phyloP scores from a whole-genome alignment of 2,329 filamentous ascomycete genomes.

The Metarhizium album region DNA sequence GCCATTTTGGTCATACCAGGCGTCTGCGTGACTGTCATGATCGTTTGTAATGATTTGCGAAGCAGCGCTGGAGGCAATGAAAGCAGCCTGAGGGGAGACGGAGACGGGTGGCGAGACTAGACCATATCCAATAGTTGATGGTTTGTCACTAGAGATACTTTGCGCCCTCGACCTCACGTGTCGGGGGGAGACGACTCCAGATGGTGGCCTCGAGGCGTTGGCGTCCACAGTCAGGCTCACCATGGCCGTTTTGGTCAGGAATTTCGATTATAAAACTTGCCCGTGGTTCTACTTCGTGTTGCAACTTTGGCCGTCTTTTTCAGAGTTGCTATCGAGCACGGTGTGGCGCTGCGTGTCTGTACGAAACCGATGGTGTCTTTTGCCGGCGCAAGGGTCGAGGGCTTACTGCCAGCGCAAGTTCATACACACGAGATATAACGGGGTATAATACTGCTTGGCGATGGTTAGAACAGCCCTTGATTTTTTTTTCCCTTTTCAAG shows the following conservation, averaged over 20 bases:
- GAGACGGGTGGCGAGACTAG: conserved; percentile 55
- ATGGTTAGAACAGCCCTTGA: not conserved
- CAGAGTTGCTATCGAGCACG: not conserved
- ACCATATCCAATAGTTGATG: conserved; percentile 47
- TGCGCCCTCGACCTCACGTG: conserved; percentile 39
- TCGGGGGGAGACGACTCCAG: conserved; percentile 23
- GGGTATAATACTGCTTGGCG: not conserved
- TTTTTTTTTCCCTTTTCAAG: not conserved
- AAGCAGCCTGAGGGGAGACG: conserved; percentile 69
- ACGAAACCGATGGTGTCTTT: not conserved
- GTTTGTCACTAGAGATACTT: conserved; percentile 62
- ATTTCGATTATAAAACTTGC: not conserved
- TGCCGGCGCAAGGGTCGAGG: not conserved
- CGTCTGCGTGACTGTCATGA: conserved; percentile 62
- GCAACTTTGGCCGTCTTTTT: not conserved
- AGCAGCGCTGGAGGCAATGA: conserved; percentile 79
- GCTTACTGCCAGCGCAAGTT: not conserved
- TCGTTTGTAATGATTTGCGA: conserved; percentile 87
- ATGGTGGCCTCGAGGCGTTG: conserved; percentile 8
- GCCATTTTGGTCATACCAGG: conserved; percentile 59
- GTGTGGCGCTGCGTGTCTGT: not conserved
- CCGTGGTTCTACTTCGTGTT: not conserved
- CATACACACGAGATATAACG: not conserved
- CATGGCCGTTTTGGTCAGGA: not conserved
- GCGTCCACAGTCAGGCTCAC: conserved; percentile 9